Base-by-base conservation (phyloP, 2,329 filamentous ascomycete genomes). In the Aspergillus ochraceus region DNA sequence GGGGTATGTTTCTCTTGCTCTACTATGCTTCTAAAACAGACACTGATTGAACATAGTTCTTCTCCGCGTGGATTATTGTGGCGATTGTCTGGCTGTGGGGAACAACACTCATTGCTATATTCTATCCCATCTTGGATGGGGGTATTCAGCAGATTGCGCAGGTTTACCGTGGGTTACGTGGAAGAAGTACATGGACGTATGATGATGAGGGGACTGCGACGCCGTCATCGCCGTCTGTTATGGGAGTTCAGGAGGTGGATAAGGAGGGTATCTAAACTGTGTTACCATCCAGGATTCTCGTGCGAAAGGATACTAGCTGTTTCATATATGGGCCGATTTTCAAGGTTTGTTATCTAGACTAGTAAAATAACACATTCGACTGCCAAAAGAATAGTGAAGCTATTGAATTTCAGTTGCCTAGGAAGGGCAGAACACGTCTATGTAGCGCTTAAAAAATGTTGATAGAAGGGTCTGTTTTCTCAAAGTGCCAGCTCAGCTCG, bases 61-160 rank as follows among this genome's bases (percentile, higher is more conserved):
- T 80, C 52, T 70, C 72, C 1, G 82, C 80, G 0, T 85, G 82
- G 82, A 68, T 84, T 1, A 73, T 81, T 0, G 70, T 85, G 0
- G 76, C 77, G 0, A 80, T 85, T 17, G 79, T 85, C 30, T 85
- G 82, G 82, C 75, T 83, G 3, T 84, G 82, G 82, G 66, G 72
- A 0, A 83, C 81, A 0, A 76, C 83, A 74, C 68, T 84, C 0
- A 68, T 84, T 14, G 78, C 79, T 0, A 80, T 78, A 0, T 79
- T 84, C 51, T 84, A 79, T 58, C 83, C 82, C 0, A 73, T 84
- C 2, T 67, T 83, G 6, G 81, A 84, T 59, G 82, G 81, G 0
- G 75, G 78, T 12, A 58, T 68, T 3, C 64, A 70, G 50, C 71
- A 74, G 56, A 71, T 70, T 9, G 8, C 17, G 1, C 60, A 69